Base-by-base conservation (phyloP, 2,329 filamentous ascomycete genomes). In the Sporothrix sp. region DNA sequence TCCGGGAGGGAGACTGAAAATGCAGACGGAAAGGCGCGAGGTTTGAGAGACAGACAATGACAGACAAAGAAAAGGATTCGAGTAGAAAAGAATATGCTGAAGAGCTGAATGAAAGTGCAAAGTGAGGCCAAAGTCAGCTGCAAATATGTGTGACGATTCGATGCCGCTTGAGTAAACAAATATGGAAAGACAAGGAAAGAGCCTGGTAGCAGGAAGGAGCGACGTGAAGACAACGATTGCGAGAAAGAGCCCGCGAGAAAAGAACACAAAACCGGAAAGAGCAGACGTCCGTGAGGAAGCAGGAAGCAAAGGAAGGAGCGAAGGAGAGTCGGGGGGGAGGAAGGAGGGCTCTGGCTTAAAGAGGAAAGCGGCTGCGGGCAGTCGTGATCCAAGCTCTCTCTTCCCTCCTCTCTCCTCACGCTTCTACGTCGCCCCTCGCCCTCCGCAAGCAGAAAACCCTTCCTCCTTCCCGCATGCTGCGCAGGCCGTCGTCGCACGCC, bases 301-400 rank as follows among this genome's bases (percentile, higher is more conserved):
- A 32, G 25, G 38, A 28, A 51, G 13, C 25, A 44, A 38, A 38
- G 39, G 18, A 45, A 38, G 45, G 28, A 46, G 32, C 35, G 40
- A 45, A 45, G 21, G 35, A 21, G 33, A 44, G 33, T 32, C 16
- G 30, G 32, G 28, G 21, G 28, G 37, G 35, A 35, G 21, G 44
- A 27, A 27, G 32, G 32, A 38, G 35, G 35, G 33, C 25, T 33
- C n/a, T 47, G 36, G 46, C 36, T 48, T 40, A 40, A 49, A 42
- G 37, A 49, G 46, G 46, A 49, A 40, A 48, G 36, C 23, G 44
- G 28, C 44, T 37, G 30, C 39, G 30, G 45, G 18, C 37, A 30
- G 38, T 43, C 48, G 30, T 50, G 48, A 50, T 50, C 48, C 48
- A 43, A 43, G 47, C 47, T 50, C 14, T 42, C 16, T 20, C 14